phyloP scores from a whole-genome alignment of 1,139 yeast species.

The Suhomyces maxii region DNA sequence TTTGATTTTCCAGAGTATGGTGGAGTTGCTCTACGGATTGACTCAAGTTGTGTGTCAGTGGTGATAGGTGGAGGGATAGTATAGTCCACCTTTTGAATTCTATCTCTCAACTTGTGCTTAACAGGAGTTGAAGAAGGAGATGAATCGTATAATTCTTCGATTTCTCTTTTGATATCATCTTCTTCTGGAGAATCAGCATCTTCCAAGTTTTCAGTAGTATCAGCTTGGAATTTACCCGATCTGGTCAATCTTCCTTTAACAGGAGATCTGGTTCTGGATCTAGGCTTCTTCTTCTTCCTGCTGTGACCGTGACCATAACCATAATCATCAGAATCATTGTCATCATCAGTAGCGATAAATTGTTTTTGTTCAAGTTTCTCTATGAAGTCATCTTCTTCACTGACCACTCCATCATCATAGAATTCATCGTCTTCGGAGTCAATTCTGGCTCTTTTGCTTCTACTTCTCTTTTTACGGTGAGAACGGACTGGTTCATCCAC shows the following conservation, averaged over 20 bases:
- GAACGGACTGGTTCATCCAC: conserved; percentile 13
- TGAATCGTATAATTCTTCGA: conserved; percentile 54
- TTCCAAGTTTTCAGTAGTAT: conserved; percentile 21
- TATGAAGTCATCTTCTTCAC: conserved; percentile 26
- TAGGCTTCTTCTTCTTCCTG: conserved; percentile 20
- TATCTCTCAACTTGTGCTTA: conserved; percentile 68
- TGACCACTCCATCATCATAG: conserved; percentile 14
- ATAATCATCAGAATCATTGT: conserved; percentile 25
- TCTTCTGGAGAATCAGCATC: conserved; percentile 16
- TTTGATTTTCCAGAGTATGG: conserved; percentile 24
- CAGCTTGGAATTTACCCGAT: conserved; percentile 12
- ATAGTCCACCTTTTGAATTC: conserved; percentile 73
- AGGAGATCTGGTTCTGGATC: conserved; percentile 28
- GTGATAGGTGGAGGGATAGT: conserved; percentile 83
- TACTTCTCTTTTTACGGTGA: conserved; percentile 8
- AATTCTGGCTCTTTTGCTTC: conserved; percentile 6
- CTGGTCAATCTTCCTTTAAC: conserved; percentile 23
- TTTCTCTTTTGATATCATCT: conserved; percentile 49
- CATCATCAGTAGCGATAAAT: conserved; percentile 45
- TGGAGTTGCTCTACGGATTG: conserved; percentile 16
- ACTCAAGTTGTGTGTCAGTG: conserved; percentile 41
- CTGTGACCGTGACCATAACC: conserved; percentile 27
- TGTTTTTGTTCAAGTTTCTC: conserved; percentile 31
- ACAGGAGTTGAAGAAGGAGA: conserved; percentile 53
- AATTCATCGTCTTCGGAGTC: conserved; percentile 17